Evolutionary conservation across 345 rosid genomes (phyloP).

Genomic region (Eucalyptus sideroxylon): DNA sequence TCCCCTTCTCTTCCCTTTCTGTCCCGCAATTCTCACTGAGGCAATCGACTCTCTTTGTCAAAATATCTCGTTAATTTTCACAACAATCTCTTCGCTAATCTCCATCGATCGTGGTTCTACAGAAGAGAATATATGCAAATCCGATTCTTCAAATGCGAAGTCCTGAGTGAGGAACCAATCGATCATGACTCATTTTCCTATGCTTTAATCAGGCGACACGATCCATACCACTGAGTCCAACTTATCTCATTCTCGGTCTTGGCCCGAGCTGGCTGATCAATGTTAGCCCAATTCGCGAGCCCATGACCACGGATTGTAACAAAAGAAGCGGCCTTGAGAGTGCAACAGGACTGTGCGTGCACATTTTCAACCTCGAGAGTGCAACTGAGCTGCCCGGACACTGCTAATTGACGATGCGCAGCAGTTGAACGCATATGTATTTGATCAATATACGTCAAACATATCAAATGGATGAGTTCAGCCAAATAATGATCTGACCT

Average conservation of each 20-base stretch:
- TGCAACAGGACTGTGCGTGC: not conserved
- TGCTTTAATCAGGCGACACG: not conserved
- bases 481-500: accelerated
- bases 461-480: not conserved
- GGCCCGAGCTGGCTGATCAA: not conserved
- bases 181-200: not conserved
- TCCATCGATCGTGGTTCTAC: not conserved
- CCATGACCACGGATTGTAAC: not conserved
- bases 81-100: not conserved
- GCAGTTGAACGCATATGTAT: not conserved
- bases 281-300: not conserved
- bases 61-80: not conserved
- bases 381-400: not conserved
- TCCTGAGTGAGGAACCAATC: not conserved
- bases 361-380: not conserved
- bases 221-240: not conserved
- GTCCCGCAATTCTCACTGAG: not conserved
- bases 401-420: not conserved
- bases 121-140: not conserved
- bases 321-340: not conserved
- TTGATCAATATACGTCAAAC: not conserved
- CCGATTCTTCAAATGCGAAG: not conserved
- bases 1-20: not conserved
- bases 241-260: not conserved
- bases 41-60: not conserved